Evolutionary conservation across 1,284 basidiomycete genomes (phyloP), one percentile per base, ranked within the genome.

Genomic region (Ustilago cynodontis): DNA sequence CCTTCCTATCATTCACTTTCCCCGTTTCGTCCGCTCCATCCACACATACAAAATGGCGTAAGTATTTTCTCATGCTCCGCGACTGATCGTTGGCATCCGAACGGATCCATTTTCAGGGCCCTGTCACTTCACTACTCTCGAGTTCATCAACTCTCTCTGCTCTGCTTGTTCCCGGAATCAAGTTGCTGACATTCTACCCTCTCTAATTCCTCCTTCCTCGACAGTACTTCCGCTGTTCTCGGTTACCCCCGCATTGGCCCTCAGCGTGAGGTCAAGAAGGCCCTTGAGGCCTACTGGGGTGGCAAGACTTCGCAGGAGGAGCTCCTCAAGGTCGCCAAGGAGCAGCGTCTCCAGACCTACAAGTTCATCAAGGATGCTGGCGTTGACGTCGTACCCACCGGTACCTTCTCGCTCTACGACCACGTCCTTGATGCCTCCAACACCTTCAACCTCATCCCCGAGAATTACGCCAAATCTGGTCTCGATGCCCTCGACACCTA

Each of bases 371-470:
- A 97, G 89, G 89, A 90, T 68, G 91, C 92, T 80, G 93, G 94
- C 73, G 95, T 99, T 73, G 93, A 97, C 86, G 89, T 92, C 85
- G 90, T 99, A 87, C 95, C 97, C 68, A 95, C 94, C 85, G 95
- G 95, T 86, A 96, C 98, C 86, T 99, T 98, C 88, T 93, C 96
- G 51, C 92, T 99, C 80, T 99, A 99, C 88, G 97, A 99, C 88
- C 95, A 98, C 87, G 94, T 99, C 86, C 92, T 99, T 83, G 97
- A 99, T 89, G 94, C 96, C 88, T 96, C 95, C 79, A 91, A 92
- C 84, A 93, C 93, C 67, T 97, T 99, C 90, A 97, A 97, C 88
- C 94, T 93, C 83, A 94, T 99, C 86, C 97, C 97, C 81, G 91
- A 94, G 88, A 94, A 95, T 82, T 99, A 99, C 88, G 89, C 91